phyloP scores from a whole-genome alignment of 176 grass and related monocot species.

The Triticum monococcum region DNA sequence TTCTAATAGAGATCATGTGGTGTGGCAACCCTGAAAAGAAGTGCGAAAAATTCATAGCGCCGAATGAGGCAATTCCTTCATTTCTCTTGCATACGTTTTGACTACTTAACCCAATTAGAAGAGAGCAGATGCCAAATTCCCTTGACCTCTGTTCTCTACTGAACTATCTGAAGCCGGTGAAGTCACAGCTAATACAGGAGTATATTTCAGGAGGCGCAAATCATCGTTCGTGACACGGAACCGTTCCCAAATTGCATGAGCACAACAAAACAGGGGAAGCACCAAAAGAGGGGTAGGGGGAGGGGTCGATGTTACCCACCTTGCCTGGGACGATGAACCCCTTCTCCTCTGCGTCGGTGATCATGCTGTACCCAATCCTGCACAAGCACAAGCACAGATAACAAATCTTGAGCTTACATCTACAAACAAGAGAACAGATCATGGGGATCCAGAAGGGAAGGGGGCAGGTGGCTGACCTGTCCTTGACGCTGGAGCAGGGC shows the following conservation, averaged over 20 bases:
- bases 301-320: slow-evolving; percentile 31
- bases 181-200: neutral
- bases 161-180: neutral
- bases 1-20: neutral
- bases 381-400: neutral
- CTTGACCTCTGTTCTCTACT: neutral
- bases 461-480: slow-evolving; percentile 32
- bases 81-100: neutral
- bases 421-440: too few relatives aligned
- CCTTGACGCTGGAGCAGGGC: slow-evolving; percentile 98
- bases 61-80: neutral
- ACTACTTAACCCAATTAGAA: neutral
- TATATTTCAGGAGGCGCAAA: neutral
- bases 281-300: too few relatives aligned
- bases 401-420: neutral
- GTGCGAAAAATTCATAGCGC: neutral
- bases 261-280: neutral
- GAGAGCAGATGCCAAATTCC: neutral
- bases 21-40: neutral
- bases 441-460: too few relatives aligned
- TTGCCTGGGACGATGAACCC: slow-evolving; percentile 58
- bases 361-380: slow-evolving; percentile 98
- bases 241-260: neutral
- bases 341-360: slow-evolving; percentile 77
- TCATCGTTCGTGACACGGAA: neutral